Evolutionary conservation across 306 rosid genomes (phyloP).

Genomic region (Acacia confusa): DNA sequence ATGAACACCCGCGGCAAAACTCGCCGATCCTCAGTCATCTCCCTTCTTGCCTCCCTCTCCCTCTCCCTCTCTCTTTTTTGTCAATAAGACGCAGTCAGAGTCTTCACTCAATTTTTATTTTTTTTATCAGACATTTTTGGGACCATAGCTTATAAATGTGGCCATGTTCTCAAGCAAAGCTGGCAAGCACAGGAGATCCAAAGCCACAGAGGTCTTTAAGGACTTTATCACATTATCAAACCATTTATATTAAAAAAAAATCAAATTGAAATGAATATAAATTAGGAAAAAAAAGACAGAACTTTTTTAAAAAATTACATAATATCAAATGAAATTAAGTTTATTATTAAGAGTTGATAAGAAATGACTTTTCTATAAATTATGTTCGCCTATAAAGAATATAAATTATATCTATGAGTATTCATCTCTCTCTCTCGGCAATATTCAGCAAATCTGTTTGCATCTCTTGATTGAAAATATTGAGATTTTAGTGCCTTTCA

Average conservation of each 20-base stretch:
- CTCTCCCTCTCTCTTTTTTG: slow-evolving; percentile 24
- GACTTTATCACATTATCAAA: slow-evolving; percentile 10
- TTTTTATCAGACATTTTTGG: slow-evolving; percentile 21
- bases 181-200: slow-evolving; percentile 89
- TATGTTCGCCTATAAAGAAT: background rate
- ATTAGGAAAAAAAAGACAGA: no score
- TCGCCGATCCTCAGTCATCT: slow-evolving; percentile 56
- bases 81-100: slow-evolving; percentile 10
- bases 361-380: no score
- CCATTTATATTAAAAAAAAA: no score
- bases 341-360: no score
- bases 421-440: background rate
- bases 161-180: slow-evolving; percentile 70
- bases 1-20: slow-evolving; percentile 54
- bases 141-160: slow-evolving; percentile 29
- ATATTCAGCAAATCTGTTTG: background rate
- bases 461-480: background rate
- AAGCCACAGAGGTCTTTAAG: slow-evolving; percentile 51
- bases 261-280: no score
- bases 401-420: background rate
- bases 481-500: background rate
- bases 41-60: slow-evolving; percentile 27
- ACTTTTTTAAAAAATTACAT: no score
- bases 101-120: slow-evolving; percentile 10
- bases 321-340: no score